These are phyloP conservation scores for Cotoneaster glaucophyllus DNA, from an alignment of 306 rosid genomes.

Conservation along the genomic window DNA sequence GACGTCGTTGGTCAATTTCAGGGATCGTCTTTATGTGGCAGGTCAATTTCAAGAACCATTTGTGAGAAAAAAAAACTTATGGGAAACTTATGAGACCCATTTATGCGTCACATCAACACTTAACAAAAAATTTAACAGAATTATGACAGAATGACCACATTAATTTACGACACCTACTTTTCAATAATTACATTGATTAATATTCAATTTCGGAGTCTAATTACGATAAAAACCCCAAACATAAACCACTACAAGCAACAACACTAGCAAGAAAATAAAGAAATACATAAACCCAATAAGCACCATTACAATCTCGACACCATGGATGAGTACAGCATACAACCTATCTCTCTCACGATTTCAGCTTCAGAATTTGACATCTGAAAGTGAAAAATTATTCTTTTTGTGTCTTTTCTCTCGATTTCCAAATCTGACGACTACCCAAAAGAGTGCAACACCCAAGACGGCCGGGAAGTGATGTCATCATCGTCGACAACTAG, in stretches of 20 bases:
- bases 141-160: too few species aligned
- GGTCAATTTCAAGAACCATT: too few species aligned
- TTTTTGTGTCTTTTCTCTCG: neutral
- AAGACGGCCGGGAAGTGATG: constrained; percentile 3
- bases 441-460: constrained; percentile 33
- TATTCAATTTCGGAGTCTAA: too few species aligned
- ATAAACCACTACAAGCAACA: neutral
- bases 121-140: too few species aligned
- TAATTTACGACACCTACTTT: too few species aligned
- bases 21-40: too few species aligned
- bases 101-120: too few species aligned
- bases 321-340: constrained; percentile 20
- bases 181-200: too few species aligned
- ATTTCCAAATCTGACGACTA: constrained; percentile 47
- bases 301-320: neutral
- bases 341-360: neutral
- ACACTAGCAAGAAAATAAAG: neutral
- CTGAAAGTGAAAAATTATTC: neutral
- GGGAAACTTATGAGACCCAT: too few species aligned
- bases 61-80: too few species aligned
- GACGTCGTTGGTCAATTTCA: too few species aligned
- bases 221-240: neutral
- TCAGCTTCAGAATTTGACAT: neutral
- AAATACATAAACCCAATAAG: neutral
- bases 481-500: constrained; percentile 51